Percentiles rank a stretch among this genome's conserved stretches.
Conservation (phyloP, 2,329 filamentous ascomycete species). For the Apiospora marii region DNA sequence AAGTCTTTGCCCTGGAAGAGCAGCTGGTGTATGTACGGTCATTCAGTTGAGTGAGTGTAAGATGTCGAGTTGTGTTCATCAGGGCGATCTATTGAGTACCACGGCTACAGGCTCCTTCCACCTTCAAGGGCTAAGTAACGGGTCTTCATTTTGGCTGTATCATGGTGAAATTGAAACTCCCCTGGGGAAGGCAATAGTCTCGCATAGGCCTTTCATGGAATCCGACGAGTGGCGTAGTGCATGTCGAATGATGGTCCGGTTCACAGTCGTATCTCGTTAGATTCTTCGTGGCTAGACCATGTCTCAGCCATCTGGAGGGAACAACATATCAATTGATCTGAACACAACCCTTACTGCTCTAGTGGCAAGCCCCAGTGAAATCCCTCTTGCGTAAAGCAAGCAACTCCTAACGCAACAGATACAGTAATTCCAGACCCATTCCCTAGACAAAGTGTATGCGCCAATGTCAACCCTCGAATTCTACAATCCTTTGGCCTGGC, state of each 20-base stretch:
- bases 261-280: constrained; percentile 9
- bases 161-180: not conserved
- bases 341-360: constrained; percentile 34
- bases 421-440: constrained; percentile 39
- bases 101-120: not conserved
- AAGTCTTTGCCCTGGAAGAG: not conserved
- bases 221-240: not conserved
- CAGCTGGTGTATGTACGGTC: not conserved
- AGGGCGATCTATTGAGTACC: not conserved
- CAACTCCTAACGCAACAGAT: constrained; percentile 31
- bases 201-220: not conserved
- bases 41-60: not conserved
- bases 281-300: constrained; percentile 33
- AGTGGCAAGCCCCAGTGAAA: constrained; percentile 24
- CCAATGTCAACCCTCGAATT: constrained; percentile 52
- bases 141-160: too few relatives aligned
- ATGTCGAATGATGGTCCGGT: not conserved
- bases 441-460: constrained; percentile 27
- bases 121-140: too few relatives aligned
- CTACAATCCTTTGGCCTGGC: constrained; percentile 50
- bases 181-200: not conserved
- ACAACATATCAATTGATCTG: constrained; percentile 31
- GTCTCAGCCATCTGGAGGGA: constrained; percentile 33
- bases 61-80: not conserved
- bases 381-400: constrained; percentile 28